phyloP scores from a whole-genome alignment of 2,329 filamentous ascomycete genomes.

The Arthrocladium fulminans region DNA sequence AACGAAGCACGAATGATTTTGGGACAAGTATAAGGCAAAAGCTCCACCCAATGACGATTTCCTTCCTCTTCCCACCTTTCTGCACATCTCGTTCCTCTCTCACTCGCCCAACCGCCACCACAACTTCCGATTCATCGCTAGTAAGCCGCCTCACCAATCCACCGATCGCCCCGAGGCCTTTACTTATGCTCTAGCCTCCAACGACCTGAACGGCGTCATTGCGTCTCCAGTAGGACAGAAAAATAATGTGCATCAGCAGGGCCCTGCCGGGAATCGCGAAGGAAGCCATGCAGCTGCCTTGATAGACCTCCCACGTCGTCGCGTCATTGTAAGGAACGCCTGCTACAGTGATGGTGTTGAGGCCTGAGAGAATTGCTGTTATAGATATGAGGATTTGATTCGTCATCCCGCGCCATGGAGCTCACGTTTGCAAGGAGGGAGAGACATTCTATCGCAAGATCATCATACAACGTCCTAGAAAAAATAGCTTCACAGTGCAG shows the following conservation, averaged over 20 bases:
- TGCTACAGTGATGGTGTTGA: constrained; percentile 14
- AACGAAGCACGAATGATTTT: too few relatives aligned
- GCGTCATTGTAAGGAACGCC: constrained; percentile 13
- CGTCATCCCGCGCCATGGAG: constrained; percentile 9
- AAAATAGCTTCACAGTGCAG: too few relatives aligned
- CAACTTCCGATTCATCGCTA: neutral
- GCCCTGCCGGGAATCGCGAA: constrained; percentile 9
- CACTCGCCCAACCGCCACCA: neutral
- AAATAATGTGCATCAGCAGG: constrained; percentile 8
- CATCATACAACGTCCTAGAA: too few relatives aligned
- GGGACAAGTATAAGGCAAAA: too few relatives aligned
- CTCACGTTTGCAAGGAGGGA: constrained; percentile 1
- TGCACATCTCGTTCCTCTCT: neutral
- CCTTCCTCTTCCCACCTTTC: neutral
- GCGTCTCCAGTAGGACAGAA: constrained; percentile 12
- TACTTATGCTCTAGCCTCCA: neutral
- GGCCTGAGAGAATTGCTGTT: constrained; percentile 13
- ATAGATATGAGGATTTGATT: constrained; percentile 14
- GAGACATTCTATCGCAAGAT: too few relatives aligned
- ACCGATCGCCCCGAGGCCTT: constrained; percentile 3
- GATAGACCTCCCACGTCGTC: constrained; percentile 10
- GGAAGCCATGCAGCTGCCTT: constrained; percentile 6
- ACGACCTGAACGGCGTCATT: neutral
- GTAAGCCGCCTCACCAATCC: neutral
- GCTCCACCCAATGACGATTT: too few relatives aligned